Evolutionary conservation across 352 stramenopile genomes (phyloP).

Genomic region (Blastocystis sp.): DNA sequence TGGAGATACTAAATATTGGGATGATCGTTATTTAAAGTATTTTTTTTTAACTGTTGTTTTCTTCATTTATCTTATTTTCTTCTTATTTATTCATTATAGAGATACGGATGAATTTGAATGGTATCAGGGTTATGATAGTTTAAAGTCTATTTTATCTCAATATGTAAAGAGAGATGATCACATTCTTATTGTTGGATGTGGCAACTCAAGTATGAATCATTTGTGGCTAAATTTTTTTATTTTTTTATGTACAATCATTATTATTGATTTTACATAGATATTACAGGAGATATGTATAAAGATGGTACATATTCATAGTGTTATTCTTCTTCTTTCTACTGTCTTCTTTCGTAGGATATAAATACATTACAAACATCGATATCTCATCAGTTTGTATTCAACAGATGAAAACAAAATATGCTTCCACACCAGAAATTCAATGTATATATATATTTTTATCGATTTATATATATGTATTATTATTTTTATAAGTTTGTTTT

Average conservation of each 20-base stretch:
- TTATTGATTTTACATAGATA: neutral
- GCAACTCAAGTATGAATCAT: conserved; percentile 27
- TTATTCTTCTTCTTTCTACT: no score
- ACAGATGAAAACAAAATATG: conserved; percentile 31
- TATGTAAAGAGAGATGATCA: conserved; percentile 34
- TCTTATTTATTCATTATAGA: conserved; percentile 1
- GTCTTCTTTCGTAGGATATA: no score
- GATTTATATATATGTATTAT: no score
- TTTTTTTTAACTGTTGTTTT: neutral
- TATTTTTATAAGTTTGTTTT: no score
- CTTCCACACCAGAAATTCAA: conserved; percentile 19
- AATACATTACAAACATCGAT: conserved; percentile 17
- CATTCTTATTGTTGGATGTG: conserved; percentile 30
- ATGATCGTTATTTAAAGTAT: conserved; percentile 35
- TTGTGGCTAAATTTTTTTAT: no score
- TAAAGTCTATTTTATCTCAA: conserved; percentile 8
- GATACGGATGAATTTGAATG: conserved; percentile 23
- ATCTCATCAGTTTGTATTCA: conserved; percentile 21
- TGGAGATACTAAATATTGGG: conserved; percentile 31
- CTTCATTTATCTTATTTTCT: neutral
- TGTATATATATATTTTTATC: no score
- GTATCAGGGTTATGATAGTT: conserved; percentile 13
- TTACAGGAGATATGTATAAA: conserved; percentile 32
- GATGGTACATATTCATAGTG: no score
- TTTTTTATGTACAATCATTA: no score